Conservation (phyloP, 495 filamentous ascomycete species). For the Daldinia childiae region DNA sequence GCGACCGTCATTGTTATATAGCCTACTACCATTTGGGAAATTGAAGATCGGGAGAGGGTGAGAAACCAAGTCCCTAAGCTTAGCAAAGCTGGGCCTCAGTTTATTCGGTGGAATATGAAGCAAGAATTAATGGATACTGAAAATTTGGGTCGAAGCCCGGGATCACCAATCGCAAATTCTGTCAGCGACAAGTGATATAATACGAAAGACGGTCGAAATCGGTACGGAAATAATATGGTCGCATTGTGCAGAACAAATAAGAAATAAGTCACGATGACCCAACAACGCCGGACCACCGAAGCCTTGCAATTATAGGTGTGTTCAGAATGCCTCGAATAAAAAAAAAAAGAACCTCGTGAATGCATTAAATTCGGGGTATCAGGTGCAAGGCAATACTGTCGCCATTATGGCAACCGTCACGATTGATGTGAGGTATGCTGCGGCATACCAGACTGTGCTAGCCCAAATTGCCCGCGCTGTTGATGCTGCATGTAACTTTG, state of each 20-base stretch:
- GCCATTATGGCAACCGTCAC: conserved; percentile 43
- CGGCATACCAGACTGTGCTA: conserved; percentile 64
- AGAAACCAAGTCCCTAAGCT: conserved; percentile 14
- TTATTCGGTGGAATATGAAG: conserved; percentile 19
- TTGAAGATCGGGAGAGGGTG: conserved; percentile 12
- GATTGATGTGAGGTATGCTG: conserved; percentile 63
- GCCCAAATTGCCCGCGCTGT: conserved; percentile 60
- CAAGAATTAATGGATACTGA: conserved; percentile 28
- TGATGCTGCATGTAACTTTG: conserved; percentile 69
- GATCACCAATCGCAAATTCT: conserved; percentile 18
- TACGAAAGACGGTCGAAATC: conserved; percentile 43
- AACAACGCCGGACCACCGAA: conserved; percentile 49
- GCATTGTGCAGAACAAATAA: conserved; percentile 34
- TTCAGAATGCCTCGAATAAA: conserved; percentile 47
- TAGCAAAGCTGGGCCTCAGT: neutral
- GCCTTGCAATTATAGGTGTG: conserved; percentile 48
- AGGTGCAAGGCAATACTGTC: conserved; percentile 51
- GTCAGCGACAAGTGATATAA: conserved; percentile 31
- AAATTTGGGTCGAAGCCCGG: conserved; percentile 16
- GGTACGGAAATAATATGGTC: conserved; percentile 36
- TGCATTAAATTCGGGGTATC: conserved; percentile 64
- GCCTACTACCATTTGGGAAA: conserved; percentile 7
- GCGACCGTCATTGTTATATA: neutral
- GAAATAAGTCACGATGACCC: conserved; percentile 46
- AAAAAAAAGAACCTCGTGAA: conserved; percentile 54